Conservation (phyloP, 345 rosid species). For the Luvunga scandens region DNA sequence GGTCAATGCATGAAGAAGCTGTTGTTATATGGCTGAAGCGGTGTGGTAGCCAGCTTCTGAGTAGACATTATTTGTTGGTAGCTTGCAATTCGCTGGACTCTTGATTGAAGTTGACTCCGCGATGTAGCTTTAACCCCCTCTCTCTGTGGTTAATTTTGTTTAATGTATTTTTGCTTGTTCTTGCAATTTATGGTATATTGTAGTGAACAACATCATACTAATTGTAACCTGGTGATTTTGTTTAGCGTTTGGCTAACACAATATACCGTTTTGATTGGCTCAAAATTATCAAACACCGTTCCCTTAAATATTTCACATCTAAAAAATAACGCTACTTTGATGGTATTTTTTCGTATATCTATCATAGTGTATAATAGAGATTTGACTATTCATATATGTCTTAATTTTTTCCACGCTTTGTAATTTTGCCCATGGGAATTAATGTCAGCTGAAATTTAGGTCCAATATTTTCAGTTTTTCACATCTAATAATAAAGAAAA, state of each 20-base stretch:
- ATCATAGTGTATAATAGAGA: no score
- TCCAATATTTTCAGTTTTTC: no score
- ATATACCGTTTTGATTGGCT: neutral
- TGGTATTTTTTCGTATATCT: no score
- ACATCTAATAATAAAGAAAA: no score
- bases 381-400: no score
- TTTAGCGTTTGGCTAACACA: neutral
- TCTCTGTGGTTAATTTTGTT: slow-evolving; percentile 13
- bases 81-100: neutral
- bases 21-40: neutral
- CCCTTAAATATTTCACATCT: no score
- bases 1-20: neutral
- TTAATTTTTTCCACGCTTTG: no score
- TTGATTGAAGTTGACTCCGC: neutral
- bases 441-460: no score
- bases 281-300: neutral
- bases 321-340: no score
- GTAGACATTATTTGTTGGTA: neutral
- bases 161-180: slow-evolving; percentile 7
- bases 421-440: no score
- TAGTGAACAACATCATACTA: neutral
- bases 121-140: neutral
- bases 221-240: neutral
- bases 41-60: neutral
- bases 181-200: neutral